A percentile compares a stretch with the other conserved stretches of the same genome.
phyloP scores from a whole-genome alignment of 208 protist genomes.

The Paratrypanosoma confusum region DNA sequence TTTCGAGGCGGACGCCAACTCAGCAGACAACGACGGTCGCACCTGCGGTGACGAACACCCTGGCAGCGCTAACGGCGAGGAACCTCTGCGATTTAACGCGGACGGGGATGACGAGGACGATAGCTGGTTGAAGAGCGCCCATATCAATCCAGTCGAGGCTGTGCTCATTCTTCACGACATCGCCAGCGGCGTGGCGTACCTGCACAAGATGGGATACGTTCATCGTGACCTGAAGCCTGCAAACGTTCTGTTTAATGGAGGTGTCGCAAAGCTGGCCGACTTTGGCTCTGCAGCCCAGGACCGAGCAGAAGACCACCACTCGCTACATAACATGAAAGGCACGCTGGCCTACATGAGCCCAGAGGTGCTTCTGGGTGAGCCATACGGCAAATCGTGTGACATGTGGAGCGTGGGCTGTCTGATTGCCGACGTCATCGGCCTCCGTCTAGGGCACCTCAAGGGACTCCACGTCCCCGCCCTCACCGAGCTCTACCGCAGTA shows the following conservation, averaged over 20 bases:
- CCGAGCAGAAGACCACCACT: neutral
- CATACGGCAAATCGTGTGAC: constrained; percentile 70
- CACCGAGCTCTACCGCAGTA: constrained; percentile 42
- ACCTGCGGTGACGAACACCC: no score
- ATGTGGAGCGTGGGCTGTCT: constrained; percentile 78
- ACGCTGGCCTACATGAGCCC: constrained; percentile 79
- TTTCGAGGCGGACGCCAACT: no score
- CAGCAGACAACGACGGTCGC: neutral
- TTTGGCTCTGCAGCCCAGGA: constrained; percentile 59
- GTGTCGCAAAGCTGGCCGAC: constrained; percentile 70
- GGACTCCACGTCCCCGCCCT: constrained; percentile 56
- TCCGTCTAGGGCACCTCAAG: constrained; percentile 57
- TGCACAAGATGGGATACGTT: constrained; percentile 57
- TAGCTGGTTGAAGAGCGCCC: neutral
- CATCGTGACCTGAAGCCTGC: constrained; percentile 79
- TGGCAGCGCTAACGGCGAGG: no score
- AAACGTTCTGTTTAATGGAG: constrained; percentile 65
- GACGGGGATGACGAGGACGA: no score
- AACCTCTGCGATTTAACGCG: no score
- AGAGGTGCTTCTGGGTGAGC: constrained; percentile 71
- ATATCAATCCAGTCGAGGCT: constrained; percentile 3
- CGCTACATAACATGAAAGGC: constrained; percentile 62
- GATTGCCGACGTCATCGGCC: constrained; percentile 59
- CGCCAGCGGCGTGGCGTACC: constrained; percentile 39
- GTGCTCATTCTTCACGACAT: constrained; percentile 68